These are phyloP conservation scores for Phylloporus sp. DNA, from an alignment of 768 basidiomycete species.

Conservation along the genomic window DNA sequence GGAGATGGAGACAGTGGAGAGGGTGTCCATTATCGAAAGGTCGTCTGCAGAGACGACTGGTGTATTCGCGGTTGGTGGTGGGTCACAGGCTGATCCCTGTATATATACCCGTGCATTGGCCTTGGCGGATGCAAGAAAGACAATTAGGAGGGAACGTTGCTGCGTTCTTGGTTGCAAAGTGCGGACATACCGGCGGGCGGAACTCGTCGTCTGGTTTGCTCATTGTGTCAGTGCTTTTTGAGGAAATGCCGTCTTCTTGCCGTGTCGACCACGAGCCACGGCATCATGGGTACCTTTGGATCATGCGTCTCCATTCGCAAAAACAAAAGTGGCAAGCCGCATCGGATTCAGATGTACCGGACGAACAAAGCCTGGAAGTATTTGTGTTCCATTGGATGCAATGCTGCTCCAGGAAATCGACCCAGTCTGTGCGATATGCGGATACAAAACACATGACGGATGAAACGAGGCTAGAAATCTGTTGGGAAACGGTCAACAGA, in stretches of 20 bases:
- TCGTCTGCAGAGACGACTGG: slow-evolving; percentile 7
- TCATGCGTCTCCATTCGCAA: slow-evolving; percentile 8
- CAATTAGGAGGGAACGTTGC: slow-evolving; percentile 10
- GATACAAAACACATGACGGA: not conserved
- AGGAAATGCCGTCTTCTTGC: not conserved
- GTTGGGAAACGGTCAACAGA: not conserved
- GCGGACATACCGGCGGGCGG: slow-evolving; percentile 6
- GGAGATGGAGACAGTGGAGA: not conserved
- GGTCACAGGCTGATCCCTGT: slow-evolving; percentile 1
- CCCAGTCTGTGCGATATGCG: not conserved
- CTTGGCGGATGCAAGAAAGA: slow-evolving; percentile 4
- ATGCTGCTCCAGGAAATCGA: not conserved
- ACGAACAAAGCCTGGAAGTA: not conserved
- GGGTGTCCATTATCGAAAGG: slow-evolving; percentile 19
- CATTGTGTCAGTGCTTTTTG: slow-evolving; percentile 18
- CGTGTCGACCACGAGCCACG: not conserved
- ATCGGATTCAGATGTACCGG: not conserved
- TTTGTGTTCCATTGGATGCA: not conserved
- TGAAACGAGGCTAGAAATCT: not conserved
- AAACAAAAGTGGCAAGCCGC: slow-evolving; percentile 18
- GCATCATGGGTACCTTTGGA: slow-evolving; percentile 5
- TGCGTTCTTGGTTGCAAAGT: not conserved
- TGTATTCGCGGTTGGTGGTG: not conserved
- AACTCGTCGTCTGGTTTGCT: not conserved
- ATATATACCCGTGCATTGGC: slow-evolving; percentile 15